Base-by-base conservation (phyloP, 345 rosid species). In the Aegle marmelos region DNA sequence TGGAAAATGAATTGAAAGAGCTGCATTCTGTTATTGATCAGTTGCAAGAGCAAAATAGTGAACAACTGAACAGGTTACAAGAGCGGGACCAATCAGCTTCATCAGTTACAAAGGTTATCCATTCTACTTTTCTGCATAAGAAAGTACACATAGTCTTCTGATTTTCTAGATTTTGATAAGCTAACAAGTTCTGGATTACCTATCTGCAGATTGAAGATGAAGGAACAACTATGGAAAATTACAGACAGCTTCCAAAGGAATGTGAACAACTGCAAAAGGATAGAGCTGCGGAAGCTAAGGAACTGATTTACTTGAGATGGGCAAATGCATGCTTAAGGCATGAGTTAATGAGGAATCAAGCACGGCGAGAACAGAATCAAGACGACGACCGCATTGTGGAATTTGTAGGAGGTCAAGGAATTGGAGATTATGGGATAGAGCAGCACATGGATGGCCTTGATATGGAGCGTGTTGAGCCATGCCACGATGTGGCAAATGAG, bases 261-360 rank as follows among this genome's bases (percentile, higher is more conserved):
- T 74, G 81, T 11, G 91, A 91, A 69, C 77, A 83, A 24, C 62
- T 90, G 6, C 86, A 81, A 22, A 85, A 84, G 25, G 93, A 84
- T 1, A 70, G 79, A n/a, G 82, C 83, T 1, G 83, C 82, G 0
- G 94, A 89, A 76, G 79, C 78, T 7, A 83, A 84, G 76, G 95
- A 95, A 63, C 75, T 91, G 72, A 83, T 79, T 24, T 83, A 76
- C 88, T 79, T 91, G 28, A 88, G 91, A 83, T 91, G 94, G 98
- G 85, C 85, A 64, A 90, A 91, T 76, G 95, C 93, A 19, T 95
- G 97, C 86, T 78, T 91, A 63, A 91, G 85, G 84, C 94, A 91
- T 24, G 88, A 89, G 78, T 75, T 91, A 70, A 85, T 80, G 84
- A 84, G 83, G 81, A 79, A 66, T 67, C 79, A 78, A 10, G 78